phyloP scores from a whole-genome alignment of 257 asterid species.

The Agastache rugosa region DNA sequence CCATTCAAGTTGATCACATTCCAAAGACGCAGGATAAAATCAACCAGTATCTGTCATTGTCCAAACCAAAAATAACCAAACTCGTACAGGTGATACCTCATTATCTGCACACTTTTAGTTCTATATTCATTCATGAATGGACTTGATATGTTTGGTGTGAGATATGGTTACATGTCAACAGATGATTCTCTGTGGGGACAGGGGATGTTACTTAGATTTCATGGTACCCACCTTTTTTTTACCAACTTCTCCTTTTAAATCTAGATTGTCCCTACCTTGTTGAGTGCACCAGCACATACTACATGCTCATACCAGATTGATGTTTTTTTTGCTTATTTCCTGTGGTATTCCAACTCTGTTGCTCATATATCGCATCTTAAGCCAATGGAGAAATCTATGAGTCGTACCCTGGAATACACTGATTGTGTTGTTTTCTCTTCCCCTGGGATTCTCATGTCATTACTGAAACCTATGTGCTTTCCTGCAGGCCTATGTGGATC shows the following conservation, averaged over 20 bases:
- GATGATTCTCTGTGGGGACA: not conserved
- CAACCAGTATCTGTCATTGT: slow-evolving; percentile 70
- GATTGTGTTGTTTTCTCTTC: not conserved
- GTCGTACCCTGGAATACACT: not conserved
- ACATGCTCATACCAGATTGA: not conserved
- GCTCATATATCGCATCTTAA: not conserved
- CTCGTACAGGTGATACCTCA: slow-evolving; percentile 77
- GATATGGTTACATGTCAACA: not conserved
- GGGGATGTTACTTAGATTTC: not conserved
- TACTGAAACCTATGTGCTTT: not conserved
- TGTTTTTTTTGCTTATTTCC: not conserved
- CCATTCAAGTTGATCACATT: slow-evolving; percentile 70
- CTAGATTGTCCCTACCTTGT: not conserved
- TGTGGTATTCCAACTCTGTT: not conserved
- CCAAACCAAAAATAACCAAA: slow-evolving; percentile 78
- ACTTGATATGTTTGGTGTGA: not conserved
- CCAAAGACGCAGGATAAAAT: slow-evolving; percentile 80
- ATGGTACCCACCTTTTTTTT: not conserved
- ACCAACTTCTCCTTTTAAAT: not conserved
- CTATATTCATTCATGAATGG: not conserved
- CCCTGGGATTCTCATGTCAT: not conserved
- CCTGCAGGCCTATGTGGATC: slow-evolving; percentile 50
- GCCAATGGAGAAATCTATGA: not conserved
- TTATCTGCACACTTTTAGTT: slow-evolving; percentile 1
- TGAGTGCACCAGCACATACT: not conserved